phyloP scores from a whole-genome alignment of 2,329 filamentous ascomycete genomes.

The Stachybotrys echinatus region DNA sequence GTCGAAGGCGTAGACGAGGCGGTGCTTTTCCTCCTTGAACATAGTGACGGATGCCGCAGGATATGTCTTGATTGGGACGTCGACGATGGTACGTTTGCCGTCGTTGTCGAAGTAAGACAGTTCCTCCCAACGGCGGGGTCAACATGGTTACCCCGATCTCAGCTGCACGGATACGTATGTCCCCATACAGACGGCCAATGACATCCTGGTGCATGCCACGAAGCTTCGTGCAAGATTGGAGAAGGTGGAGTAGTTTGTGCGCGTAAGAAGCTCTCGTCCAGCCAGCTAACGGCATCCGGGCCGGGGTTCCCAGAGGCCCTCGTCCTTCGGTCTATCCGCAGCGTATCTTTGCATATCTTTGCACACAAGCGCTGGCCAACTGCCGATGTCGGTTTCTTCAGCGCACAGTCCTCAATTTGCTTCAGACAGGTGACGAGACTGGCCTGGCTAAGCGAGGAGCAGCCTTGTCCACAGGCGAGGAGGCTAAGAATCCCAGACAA shows the following conservation, averaged over 20 bases:
- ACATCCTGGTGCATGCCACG: background rate
- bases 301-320: background rate
- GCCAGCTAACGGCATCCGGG: background rate
- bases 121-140: background rate
- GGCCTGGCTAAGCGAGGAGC: too few species aligned
- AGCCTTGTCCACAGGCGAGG: too few species aligned
- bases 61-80: background rate
- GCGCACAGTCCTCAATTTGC: too few species aligned
- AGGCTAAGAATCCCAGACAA: too few species aligned
- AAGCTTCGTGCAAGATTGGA: background rate
- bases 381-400: too few species aligned
- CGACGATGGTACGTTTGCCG: background rate
- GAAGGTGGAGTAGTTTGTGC: background rate
- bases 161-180: background rate
- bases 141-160: background rate
- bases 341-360: too few species aligned
- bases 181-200: background rate
- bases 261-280: background rate
- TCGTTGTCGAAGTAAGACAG: background rate
- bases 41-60: background rate
- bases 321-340: too few species aligned
- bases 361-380: too few species aligned
- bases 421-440: too few species aligned
- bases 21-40: slow-evolving; percentile 12
- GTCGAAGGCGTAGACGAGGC: slow-evolving; percentile 28